Evolutionary conservation across 2,329 filamentous ascomycete species (phyloP), one percentile per base, ranked within the genome.

Genomic region (Sarocladium brachiariae): DNA sequence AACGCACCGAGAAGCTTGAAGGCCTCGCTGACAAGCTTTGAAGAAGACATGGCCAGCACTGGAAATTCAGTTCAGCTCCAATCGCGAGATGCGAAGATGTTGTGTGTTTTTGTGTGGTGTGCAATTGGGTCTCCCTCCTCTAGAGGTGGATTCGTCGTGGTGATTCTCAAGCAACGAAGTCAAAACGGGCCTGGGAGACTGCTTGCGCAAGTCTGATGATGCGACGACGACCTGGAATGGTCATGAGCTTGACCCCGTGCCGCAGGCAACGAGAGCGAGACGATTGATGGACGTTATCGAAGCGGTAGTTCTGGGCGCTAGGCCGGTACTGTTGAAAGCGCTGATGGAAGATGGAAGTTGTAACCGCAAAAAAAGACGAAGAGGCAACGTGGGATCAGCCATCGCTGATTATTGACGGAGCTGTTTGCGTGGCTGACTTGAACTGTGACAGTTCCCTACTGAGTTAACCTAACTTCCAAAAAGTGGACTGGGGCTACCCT

Each of bases 131-230:
- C 10, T 39, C 16, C 33, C 18, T 18, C 35, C 18, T 8, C 16
- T 19, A 13, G 27, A 30, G 27, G 27, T 39, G 13, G 13, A 19
- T 19, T n/a, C 16, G 13, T 19, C 21, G 19, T 16, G 3, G 21
- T 19, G 27, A 14, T 33, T 31, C 30, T 49, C 46, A 49, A 18
- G 46, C 46, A 31, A 49, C 46, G 27, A 49, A 49, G 23, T 49
- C 46, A 31, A 49, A 49, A 19, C 46, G 46, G 11, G 46, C 33
- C 14, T 49, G 46, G 24, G 46, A 27, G 30, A 49, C 46, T 27
- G 46, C 46, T 49, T 37, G 46, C 46, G 46, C 46, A 37, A 49
- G 46, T 49, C 46, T 49, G 46, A 49, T 13, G 31, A 37, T 35
- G 46, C 46, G 46, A 49, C 46, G 46, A n/a, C 30, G 23, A 21